Evolutionary conservation across 805 yeast species (phyloP).

Genomic region (Wickerhamiella sorbophila): DNA sequence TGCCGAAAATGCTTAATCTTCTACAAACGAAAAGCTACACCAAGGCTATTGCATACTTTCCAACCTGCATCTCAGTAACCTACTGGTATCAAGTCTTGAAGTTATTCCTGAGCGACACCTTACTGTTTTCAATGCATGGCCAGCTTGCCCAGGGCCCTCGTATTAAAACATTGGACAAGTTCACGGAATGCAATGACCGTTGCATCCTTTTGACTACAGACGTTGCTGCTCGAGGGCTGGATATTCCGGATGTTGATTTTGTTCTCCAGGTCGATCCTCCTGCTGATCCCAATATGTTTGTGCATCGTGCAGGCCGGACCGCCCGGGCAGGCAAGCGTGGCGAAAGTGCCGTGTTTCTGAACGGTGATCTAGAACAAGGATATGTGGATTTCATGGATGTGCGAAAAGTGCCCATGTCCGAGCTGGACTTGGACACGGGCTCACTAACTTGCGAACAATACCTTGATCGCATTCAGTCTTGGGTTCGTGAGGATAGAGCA

Average conservation of each 20-base stretch:
- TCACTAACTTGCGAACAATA: constrained; percentile 2
- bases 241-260: constrained; percentile 85
- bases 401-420: constrained; percentile 40
- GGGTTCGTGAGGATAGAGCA: constrained; percentile 60
- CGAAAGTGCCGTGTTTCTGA: constrained; percentile 58
- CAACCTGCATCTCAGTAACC: constrained; percentile 77
- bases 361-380: constrained; percentile 64
- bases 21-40: constrained; percentile 42
- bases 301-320: constrained; percentile 91
- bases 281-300: constrained; percentile 75
- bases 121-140: constrained; percentile 74
- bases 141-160: constrained; percentile 73
- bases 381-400: constrained; percentile 70
- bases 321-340: constrained; percentile 86
- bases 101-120: constrained; percentile 17
- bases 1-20: constrained; percentile 43
- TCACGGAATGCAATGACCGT: constrained; percentile 35
- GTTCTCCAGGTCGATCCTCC: constrained; percentile 96
- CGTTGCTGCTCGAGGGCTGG: constrained; percentile 97
- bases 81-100: constrained; percentile 33
- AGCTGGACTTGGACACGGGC: constrained; percentile 5
- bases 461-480: constrained; percentile 28
- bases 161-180: constrained; percentile 50
- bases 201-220: constrained; percentile 79
- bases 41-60: constrained; percentile 81